Evolutionary conservation across 371 early-diverging fungal genomes (phyloP), one percentile per base, ranked within the genome.

Genomic region (Homolaphlyctis polyrhiza): DNA sequence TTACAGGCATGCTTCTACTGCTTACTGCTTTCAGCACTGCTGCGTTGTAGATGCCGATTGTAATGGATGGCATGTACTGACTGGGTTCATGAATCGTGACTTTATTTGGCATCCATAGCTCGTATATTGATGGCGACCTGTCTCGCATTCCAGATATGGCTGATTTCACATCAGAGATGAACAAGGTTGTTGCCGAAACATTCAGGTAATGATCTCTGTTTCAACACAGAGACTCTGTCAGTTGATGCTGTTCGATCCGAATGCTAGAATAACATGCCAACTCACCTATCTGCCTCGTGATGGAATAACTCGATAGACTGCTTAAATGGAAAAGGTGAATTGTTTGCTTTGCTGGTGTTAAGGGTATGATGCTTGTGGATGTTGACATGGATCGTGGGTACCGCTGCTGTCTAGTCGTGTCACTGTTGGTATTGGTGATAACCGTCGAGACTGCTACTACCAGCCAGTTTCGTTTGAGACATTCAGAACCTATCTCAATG

Each of bases 391-490:
- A 18, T 18, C 39, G 39, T 18, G 18, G 47, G n/a, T n/a, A n/a
- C n/a, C n/a, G n/a, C n/a, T n/a, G n/a, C n/a, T n/a, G n/a, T n/a
- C n/a, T n/a, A 58, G 90, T 29, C 81, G 91, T 34, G 64, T 87
- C 60, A 93, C 93, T 0, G 71, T 95, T 11, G 94, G 95, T 0
- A 94, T 95, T 60, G 95, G 95, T 23, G 95, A 95, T 64, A 95
- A 95, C 63, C 65, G 86, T 25, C 89, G 90, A 49, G 90, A 91
- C 58, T 91, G 93, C 65, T 93, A 89, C 64, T 93, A 93, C 58
- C 85, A 92, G 51, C 92, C 93, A 8, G 92, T 95, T 35, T 85
- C 91, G 33, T 94, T 89, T 67, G 85, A 90, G 55, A 71, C 91
- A 36, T 82, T 93, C 59, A 77, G 92, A 0, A 81, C 84, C 51